phyloP scores from a whole-genome alignment of 805 yeast species.

The Teunomyces pallodes region DNA sequence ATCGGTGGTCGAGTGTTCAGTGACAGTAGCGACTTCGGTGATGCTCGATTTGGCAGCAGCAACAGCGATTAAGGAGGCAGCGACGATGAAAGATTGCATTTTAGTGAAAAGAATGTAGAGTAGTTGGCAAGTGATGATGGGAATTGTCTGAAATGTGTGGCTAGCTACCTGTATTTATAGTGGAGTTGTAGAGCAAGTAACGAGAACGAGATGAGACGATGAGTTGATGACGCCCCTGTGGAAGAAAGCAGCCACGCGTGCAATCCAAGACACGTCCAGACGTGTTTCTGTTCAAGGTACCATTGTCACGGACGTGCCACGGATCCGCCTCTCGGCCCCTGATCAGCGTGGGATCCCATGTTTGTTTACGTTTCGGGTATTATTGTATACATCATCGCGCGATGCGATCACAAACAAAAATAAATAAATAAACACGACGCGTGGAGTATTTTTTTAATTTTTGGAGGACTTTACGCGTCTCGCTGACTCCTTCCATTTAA shows the following conservation, averaged over 20 bases:
- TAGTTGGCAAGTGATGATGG: slow-evolving; percentile 6
- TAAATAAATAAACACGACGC: background rate
- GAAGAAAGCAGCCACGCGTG: background rate
- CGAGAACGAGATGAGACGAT: no score
- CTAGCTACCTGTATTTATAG: no score
- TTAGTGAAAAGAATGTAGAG: slow-evolving; percentile 7
- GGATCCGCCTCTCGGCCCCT: background rate
- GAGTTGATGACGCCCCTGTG: background rate
- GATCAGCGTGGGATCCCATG: background rate
- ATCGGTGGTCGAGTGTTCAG: slow-evolving; percentile 17
- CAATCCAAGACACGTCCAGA: background rate
- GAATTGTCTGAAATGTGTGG: no score
- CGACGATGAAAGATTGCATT: slow-evolving; percentile 24
- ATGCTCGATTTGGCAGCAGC: slow-evolving; percentile 14
- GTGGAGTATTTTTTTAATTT: background rate
- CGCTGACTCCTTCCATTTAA: background rate
- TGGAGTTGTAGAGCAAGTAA: no score
- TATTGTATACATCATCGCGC: background rate
- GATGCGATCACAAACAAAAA: slow-evolving; percentile 5
- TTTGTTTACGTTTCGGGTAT: slow-evolving; percentile 2
- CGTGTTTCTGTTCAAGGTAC: background rate
- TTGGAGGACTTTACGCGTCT: background rate
- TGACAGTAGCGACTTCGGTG: slow-evolving; percentile 14
- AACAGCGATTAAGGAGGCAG: slow-evolving; percentile 19
- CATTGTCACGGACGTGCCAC: no score